These are phyloP conservation scores for Globisporangium echinulatum DNA, from an alignment of 352 stramenopile genomes.

Conservation along the genomic window DNA sequence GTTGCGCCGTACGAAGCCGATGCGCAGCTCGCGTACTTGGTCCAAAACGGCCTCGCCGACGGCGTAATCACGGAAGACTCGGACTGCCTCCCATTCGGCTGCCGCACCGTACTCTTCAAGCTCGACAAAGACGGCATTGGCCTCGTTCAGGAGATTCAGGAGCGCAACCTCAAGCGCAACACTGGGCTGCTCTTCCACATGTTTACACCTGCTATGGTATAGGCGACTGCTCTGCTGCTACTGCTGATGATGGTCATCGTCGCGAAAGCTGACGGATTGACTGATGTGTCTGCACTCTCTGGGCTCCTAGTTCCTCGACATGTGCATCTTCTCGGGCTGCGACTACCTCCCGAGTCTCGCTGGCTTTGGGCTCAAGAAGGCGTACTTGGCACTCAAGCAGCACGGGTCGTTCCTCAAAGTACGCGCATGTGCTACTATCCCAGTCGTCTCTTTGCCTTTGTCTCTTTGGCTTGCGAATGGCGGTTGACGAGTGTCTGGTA, in stretches of 20 bases:
- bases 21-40: slow-evolving; percentile 92
- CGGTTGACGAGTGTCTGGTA: neutral
- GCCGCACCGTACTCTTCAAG: slow-evolving; percentile 92
- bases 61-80: slow-evolving; percentile 95
- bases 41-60: slow-evolving; percentile 76
- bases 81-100: slow-evolving; percentile 93
- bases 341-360: slow-evolving; percentile 83
- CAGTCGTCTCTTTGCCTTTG: neutral
- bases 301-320: slow-evolving; percentile 66
- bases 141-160: slow-evolving; percentile 80
- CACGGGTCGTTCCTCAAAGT: slow-evolving; percentile 66
- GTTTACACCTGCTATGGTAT: slow-evolving; percentile 83
- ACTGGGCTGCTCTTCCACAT: slow-evolving; percentile 65
- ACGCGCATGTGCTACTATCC: neutral
- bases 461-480: too few relatives aligned
- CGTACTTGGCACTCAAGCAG: slow-evolving; percentile 64
- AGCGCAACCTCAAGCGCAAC: slow-evolving; percentile 64
- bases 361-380: slow-evolving; percentile 80
- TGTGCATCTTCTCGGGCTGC: slow-evolving; percentile 90
- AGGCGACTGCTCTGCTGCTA: slow-evolving; percentile 1
- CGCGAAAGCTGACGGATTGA: neutral
- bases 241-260: neutral
- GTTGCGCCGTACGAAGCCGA: slow-evolving; percentile 98
- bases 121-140: slow-evolving; percentile 86
- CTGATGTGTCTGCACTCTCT: neutral